Base-by-base conservation (phyloP, 1,139 yeast species). In the Debaryomycetaceae sp. region DNA sequence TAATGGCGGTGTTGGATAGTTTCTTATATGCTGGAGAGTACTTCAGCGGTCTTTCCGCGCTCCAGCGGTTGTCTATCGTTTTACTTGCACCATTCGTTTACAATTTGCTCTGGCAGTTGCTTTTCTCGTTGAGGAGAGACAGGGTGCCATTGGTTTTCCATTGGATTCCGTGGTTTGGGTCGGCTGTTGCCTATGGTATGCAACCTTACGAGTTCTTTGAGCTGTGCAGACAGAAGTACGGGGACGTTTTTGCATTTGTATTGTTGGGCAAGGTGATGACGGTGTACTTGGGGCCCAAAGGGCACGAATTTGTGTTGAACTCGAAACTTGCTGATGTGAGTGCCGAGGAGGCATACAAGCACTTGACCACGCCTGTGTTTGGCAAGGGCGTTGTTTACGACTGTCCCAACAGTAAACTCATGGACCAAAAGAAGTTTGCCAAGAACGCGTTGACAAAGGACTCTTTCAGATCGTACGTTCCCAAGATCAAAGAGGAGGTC, bases 401-500 rank as follows among this genome's bases (percentile, higher is more conserved):
- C 69, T 93, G 98, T 68, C 90, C 99, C 50, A 95, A 95, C 71
- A 72, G 83, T 59, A 83, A 90, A 55, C 79, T 93, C 58, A 95
- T 93, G 99, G 99, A 93, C 66, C 99, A 93, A 68, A 93, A 95
- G 81, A 93, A 90, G 74, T 93, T 93, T 60, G 96, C 95, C 52
- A 93, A 93, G 70, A 78, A 81, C 48, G 96, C 97, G 17, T 78
- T 93, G 55, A 86, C 97, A 37, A 80, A 80, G 52, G 97, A 89
- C 41, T 83, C 96, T 2, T 95, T 93, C 73, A 79, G 80, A 57
- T 68, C 74, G 27, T 91, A 93, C 60, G 98, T 95, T 42, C 99
- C 99, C 44, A 75, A 84, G 65, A 89, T 93, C 57, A 80, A 81
- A 59, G 85, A 84, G 52, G 99, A 93, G 66, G 77, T 87, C 38